Base-by-base conservation (phyloP, 495 filamentous ascomycete genomes). In the Penicillium egyptiacum region DNA sequence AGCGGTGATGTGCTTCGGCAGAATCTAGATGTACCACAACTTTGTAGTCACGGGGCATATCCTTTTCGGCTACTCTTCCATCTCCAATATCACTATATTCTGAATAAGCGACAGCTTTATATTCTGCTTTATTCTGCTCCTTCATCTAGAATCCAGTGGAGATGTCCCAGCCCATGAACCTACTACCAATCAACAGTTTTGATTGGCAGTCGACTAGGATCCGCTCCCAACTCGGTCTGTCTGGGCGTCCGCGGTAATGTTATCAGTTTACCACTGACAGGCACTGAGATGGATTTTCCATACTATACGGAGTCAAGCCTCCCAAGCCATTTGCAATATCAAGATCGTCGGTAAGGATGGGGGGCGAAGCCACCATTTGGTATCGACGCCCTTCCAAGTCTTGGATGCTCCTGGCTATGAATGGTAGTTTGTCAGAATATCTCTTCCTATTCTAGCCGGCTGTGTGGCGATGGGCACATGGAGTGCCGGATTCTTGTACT, bases 281-380 rank as follows among this genome's bases (percentile, higher is more conserved):
- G 52, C 52, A 55, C 41, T 44, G 11, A 22, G 25, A 17, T 22
- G 19, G 14, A 7, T 25, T 22, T 53, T 44, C 51, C 52, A 45
- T 28, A 20, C 9, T 1, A 22, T 8, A 20, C 1, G 14, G 19
- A 39, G n/a, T 17, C 41, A 22, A 43, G 41, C 12, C 39, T 9
- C 50, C 25, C 17, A 28, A 8, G 50, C 50, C 37, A 53, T 41
- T n/a, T 39, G 17, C 41, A 20, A 53, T 16, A 17, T 41, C 30
- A 20, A 37, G 57, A 55, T 55, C 45, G 19, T 50, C 50, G n/a
- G 25, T 44, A 59, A 55, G 25, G 25, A 25, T 52, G 12, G 14
- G 25, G 9, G 17, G 11, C 10, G n/a, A 55, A 16, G 20, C 3
- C 51, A 50, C 26, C 42, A 35, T 14, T 35, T 14, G 12, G 5